Evolutionary conservation across 2,329 filamentous ascomycete genomes (phyloP), one percentile per base, ranked within the genome.

Genomic region (Colletotrichum sp.): DNA sequence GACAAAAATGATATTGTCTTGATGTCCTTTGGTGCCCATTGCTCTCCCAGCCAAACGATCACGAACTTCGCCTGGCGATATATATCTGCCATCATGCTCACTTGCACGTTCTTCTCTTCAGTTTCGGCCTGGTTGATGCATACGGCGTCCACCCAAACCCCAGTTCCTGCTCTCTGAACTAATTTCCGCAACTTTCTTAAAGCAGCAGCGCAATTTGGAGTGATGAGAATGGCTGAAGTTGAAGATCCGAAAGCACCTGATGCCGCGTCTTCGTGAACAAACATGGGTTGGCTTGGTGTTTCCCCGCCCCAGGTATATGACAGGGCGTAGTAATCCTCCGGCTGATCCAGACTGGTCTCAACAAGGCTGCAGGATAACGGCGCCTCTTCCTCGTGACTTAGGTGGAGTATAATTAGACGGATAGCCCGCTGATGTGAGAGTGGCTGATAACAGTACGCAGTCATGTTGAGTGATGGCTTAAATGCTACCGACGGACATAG

Each of bases 251-350:
- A 26, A 8, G 52, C 7, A 24, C 5, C 5, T 16, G 62, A 16
- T 2, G n/a, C 16, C 4, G 34, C 16, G 16, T 43, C 24, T 7
- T 2, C 13, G 0, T 9, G 6, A 28, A 65, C 9, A 2, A 1
- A 13, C 62, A 65, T 65, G 8, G 36, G 36, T 5, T n/a, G 21
- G 6, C 34, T 52, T 3, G 62, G 36, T 13, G 16, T 18, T 34
- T 65, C 62, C 7, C 16, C 62, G 26, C 28, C 43, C 63, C 63
- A 66, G 8, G 62, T 48, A 3, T 48, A 66, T 13, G 43, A 55
- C 28, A 66, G 28, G 8, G 43, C 43, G 18, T 32, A 21, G 8
- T 66, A 66, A 1, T 55, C 62, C 4, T 24, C 3, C 3, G 62
- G 62, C 12, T 30, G 7, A 7, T 65, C 26, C 14, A 65, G 16